These are phyloP conservation scores for Zelopaecilomyces penicillatus DNA, from an alignment of 2,329 filamentous ascomycete genomes.

Conservation along the genomic window DNA sequence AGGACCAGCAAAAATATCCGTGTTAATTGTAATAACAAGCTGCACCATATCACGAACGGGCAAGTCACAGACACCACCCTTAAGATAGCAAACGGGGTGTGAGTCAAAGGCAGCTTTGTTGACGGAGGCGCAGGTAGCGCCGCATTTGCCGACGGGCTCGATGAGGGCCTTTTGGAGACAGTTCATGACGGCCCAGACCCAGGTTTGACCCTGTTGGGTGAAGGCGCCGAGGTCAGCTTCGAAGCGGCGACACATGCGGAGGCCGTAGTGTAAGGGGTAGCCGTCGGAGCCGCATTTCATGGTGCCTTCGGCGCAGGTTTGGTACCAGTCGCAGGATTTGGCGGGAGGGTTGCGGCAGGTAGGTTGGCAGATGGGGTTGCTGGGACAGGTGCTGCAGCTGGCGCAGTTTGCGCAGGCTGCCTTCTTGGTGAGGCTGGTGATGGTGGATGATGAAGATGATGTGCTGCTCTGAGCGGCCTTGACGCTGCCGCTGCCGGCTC, in stretches of 20 bases:
- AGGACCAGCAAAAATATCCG: background rate
- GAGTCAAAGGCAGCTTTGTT: conserved; percentile 5
- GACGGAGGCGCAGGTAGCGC: conserved; percentile 5
- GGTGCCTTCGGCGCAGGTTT: conserved; percentile 4
- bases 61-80: background rate
- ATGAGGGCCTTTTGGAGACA: conserved; percentile 6
- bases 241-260: conserved; percentile 5
- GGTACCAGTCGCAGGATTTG: conserved; percentile 6
- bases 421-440: background rate
- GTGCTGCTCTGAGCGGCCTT: background rate
- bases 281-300: background rate
- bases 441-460: background rate
- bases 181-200: conserved; percentile 8
- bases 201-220: background rate
- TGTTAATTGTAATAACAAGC: background rate
- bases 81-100: conserved; percentile 3
- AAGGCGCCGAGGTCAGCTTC: background rate
- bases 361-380: conserved; percentile 2
- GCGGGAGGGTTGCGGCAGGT: conserved; percentile 2
- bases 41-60: background rate
- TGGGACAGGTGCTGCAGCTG: background rate
- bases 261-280: conserved; percentile 4
- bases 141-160: conserved; percentile 1
- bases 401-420: background rate
- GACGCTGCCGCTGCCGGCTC: background rate